Percentiles rank a stretch among this genome's conserved stretches.
These are phyloP conservation scores for Rhodotorula mucilaginosa DNA, from an alignment of 1,284 basidiomycete genomes.

Conservation along the genomic window DNA sequence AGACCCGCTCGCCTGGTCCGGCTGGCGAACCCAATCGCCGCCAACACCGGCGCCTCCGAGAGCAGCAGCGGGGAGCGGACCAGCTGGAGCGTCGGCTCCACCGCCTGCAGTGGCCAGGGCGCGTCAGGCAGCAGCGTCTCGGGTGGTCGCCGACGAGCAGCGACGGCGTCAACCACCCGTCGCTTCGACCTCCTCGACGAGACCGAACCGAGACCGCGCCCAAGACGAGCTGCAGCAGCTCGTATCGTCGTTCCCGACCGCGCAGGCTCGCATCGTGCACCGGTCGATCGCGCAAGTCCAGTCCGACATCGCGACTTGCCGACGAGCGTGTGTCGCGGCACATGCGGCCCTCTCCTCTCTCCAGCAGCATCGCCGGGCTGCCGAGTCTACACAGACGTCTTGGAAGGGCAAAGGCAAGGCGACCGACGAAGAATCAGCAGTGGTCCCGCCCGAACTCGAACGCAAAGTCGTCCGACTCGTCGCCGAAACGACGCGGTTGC, in stretches of 20 bases:
- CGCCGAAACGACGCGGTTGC: slow-evolving; percentile 32
- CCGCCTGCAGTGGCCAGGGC: not conserved
- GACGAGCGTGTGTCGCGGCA: not conserved
- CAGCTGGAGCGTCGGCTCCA: not conserved
- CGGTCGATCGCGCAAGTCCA: not conserved
- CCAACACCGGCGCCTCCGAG: not conserved
- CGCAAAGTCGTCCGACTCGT: slow-evolving; percentile 25
- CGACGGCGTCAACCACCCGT: not conserved
- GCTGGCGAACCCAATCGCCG: no score
- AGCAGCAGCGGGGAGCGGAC: not conserved
- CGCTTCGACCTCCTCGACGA: not conserved
- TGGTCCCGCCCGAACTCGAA: slow-evolving; percentile 2
- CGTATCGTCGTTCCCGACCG: not conserved
- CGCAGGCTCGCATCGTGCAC: not conserved
- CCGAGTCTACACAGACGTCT: no score
- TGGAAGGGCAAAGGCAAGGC: slow-evolving; percentile 5
- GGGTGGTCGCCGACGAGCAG: not conserved
- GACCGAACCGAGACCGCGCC: not conserved
- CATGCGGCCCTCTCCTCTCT: not conserved
- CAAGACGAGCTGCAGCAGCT: not conserved
- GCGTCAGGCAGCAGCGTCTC: not conserved
- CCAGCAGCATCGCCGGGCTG: not conserved
- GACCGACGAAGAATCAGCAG: not conserved
- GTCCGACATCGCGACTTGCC: not conserved
- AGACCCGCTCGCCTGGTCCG: slow-evolving; percentile 3